Evolutionary conservation across 257 asterid genomes (phyloP).

Genomic region (Primulina tabacum): DNA sequence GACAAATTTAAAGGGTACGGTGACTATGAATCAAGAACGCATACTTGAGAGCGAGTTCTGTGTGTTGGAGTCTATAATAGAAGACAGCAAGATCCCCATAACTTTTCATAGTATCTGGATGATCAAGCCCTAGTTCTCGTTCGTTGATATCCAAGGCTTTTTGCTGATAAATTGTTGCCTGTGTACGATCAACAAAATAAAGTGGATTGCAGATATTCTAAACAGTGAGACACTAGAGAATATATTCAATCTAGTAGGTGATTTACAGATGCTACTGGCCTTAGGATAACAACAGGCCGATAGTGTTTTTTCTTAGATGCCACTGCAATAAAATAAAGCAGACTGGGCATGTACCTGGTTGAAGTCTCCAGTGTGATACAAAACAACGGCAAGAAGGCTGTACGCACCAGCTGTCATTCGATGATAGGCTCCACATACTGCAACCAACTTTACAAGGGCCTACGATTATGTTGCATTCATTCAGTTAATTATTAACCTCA

Average conservation of each 20-base stretch:
- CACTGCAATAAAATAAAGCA: constrained; percentile 20
- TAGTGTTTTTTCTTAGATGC: constrained; percentile 8
- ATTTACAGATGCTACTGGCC: constrained; percentile 13
- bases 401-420: constrained; percentile 97
- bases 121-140: constrained; percentile 88
- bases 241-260: constrained; percentile 11
- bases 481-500: constrained; percentile 16
- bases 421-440: constrained; percentile 93
- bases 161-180: constrained; percentile 97
- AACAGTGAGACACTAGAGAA: constrained; percentile 14
- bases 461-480: constrained; percentile 25
- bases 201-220: constrained; percentile 21
- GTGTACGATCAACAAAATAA: constrained; percentile 32
- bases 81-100: constrained; percentile 97
- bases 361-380: constrained; percentile 95
- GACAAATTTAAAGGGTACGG: constrained; percentile 14
- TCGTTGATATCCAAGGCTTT: constrained; percentile 92
- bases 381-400: constrained; percentile 96
- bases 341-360: constrained; percentile 61
- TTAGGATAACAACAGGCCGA: not conserved
- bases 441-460: constrained; percentile 94
- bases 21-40: constrained; percentile 19
- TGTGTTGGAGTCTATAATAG: constrained; percentile 91
- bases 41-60: constrained; percentile 92
- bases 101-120: constrained; percentile 96